Evolutionary conservation across 2,329 filamentous ascomycete genomes (phyloP).

Genomic region (Trichoderma sp.): DNA sequence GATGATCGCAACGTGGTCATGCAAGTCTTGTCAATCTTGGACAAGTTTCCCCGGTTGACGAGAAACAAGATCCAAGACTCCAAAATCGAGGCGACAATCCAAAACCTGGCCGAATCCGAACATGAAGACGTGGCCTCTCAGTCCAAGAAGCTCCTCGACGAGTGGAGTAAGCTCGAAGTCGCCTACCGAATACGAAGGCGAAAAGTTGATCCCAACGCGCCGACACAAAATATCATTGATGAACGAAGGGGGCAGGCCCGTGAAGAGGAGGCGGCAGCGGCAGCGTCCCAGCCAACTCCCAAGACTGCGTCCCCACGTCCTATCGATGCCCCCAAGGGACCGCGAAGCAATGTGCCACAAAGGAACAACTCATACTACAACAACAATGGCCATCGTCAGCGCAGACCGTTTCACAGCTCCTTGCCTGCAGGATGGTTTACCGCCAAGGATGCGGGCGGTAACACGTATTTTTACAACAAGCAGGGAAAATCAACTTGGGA

Average conservation of each 20-base stretch:
- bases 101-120: slow-evolving; percentile 63
- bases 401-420: slow-evolving; percentile 54
- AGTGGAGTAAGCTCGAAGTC: slow-evolving; percentile 86
- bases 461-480: slow-evolving; percentile 82
- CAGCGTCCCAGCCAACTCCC: slow-evolving; percentile 31
- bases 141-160: slow-evolving; percentile 69
- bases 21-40: slow-evolving; percentile 85
- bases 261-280: slow-evolving; percentile 38
- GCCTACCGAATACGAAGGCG: slow-evolving; percentile 91
- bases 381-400: slow-evolving; percentile 42
- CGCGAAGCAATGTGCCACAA: slow-evolving; percentile 59
- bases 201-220: slow-evolving; percentile 71
- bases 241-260: slow-evolving; percentile 56
- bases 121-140: slow-evolving; percentile 74
- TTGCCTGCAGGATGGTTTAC: slow-evolving; percentile 86
- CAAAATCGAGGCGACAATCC: slow-evolving; percentile 82
- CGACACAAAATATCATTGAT: slow-evolving; percentile 56
- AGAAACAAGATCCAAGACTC: slow-evolving; percentile 97
- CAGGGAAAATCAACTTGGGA: slow-evolving; percentile 79
- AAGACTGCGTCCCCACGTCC: slow-evolving; percentile 46
- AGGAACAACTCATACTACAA: slow-evolving; percentile 49
- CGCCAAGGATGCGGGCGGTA: slow-evolving; percentile 67
- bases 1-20: slow-evolving; percentile 88
- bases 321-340: slow-evolving; percentile 56
- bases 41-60: slow-evolving; percentile 84